Evolutionary conservation across 768 basidiomycete genomes (phyloP).

Genomic region (Suillus tomentosus): DNA sequence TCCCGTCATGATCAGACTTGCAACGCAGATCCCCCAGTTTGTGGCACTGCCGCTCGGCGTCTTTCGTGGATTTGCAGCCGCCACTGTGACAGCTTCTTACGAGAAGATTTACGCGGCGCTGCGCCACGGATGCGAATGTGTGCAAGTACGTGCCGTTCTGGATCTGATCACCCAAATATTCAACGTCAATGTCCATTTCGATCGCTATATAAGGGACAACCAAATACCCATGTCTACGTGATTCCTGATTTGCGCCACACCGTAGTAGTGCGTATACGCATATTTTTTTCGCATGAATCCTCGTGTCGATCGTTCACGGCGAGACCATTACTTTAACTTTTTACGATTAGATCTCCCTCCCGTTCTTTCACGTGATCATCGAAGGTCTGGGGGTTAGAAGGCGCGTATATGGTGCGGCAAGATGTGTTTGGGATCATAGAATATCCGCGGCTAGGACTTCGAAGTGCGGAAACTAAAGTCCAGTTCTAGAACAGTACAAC

Average conservation of each 20-base stretch:
- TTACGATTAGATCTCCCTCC: not conserved
- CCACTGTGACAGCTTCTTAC: not conserved
- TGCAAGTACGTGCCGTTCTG: not conserved
- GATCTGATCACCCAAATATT: not conserved
- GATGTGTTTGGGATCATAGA: not conserved
- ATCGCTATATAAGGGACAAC: not conserved
- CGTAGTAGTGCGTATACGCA: no score
- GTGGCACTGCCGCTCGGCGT: not conserved
- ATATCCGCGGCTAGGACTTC: not conserved
- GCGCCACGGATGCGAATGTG: not conserved
- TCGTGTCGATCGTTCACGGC: not conserved
- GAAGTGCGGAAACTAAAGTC: not conserved
- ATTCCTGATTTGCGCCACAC: not conserved
- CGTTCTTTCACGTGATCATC: not conserved
- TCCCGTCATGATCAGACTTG: not conserved
- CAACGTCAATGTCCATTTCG: not conserved
- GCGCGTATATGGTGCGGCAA: not conserved
- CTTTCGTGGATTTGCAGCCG: not conserved
- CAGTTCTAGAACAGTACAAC: not conserved
- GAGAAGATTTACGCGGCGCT: not conserved
- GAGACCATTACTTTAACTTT: not conserved
- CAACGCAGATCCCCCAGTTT: not conserved
- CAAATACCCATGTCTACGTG: not conserved
- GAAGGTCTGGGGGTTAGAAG: not conserved
- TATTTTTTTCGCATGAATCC: not conserved